phyloP scores from a whole-genome alignment of 2,329 filamentous ascomycete genomes.

The Pseudocercospora cruenta region DNA sequence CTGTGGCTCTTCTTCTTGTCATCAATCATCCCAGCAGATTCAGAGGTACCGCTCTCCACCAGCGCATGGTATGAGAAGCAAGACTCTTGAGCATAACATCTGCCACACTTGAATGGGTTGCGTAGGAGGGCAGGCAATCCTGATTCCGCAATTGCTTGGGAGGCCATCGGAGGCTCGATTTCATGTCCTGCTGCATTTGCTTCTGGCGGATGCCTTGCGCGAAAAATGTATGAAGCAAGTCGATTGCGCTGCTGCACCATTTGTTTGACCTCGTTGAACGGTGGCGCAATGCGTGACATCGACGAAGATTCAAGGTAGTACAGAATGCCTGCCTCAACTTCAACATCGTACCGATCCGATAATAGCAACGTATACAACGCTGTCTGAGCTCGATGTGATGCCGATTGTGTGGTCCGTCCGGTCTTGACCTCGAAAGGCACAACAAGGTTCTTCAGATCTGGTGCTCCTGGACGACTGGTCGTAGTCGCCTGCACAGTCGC shows the following conservation, averaged over 20 bases:
- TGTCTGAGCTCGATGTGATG: constrained; percentile 88
- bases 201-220: constrained; percentile 30
- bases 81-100: constrained; percentile 85
- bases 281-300: constrained; percentile 79
- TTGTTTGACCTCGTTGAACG: constrained; percentile 85
- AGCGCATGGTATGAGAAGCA: constrained; percentile 96
- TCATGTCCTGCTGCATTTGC: neutral
- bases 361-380: constrained; percentile 90
- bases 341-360: constrained; percentile 91
- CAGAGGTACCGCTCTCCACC: constrained; percentile 78
- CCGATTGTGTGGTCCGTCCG: constrained; percentile 75
- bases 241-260: constrained; percentile 97
- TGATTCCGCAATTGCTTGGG: constrained; percentile 46
- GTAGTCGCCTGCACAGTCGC: constrained; percentile 90
- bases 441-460: constrained; percentile 59
- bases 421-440: constrained; percentile 97
- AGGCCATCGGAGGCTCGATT: constrained; percentile 11
- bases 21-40: constrained; percentile 77
- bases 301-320: constrained; percentile 94
- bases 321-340: constrained; percentile 85
- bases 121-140: constrained; percentile 85
- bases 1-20: constrained; percentile 51
- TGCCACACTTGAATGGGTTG: constrained; percentile 77
- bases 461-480: constrained; percentile 67
- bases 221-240: constrained; percentile 78